Percentiles rank a stretch among this genome's conserved stretches.
phyloP scores from a whole-genome alignment of 257 asterid genomes.

The Solanum phureja region DNA sequence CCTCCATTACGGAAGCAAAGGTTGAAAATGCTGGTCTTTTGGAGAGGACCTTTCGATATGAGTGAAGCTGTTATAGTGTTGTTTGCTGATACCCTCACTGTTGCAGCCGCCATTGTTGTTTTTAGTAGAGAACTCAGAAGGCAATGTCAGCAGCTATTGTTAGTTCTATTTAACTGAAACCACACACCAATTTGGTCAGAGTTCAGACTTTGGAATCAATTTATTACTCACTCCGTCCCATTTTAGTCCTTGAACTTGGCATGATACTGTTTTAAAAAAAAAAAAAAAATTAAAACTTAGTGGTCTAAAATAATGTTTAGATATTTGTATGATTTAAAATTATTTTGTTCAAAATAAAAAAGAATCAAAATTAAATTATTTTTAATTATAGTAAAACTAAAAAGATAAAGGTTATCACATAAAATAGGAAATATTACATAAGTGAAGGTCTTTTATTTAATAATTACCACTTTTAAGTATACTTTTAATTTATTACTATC shows the following conservation, averaged over 20 bases:
- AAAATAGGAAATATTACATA: no score
- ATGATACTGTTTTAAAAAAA: no score
- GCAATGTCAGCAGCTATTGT: not conserved
- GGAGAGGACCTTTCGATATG: slow-evolving; percentile 25
- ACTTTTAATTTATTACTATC: no score
- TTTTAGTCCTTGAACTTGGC: not conserved
- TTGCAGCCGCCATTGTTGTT: slow-evolving; percentile 61
- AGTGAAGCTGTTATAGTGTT: slow-evolving; percentile 37
- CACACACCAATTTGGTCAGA: not conserved
- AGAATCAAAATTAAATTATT: no score
- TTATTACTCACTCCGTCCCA: not conserved
- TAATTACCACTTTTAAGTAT: no score
- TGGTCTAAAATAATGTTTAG: not conserved
- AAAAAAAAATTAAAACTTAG: no score
- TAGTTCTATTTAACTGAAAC: not conserved
- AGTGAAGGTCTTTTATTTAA: no score
- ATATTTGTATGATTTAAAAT: no score
- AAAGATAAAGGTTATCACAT: no score
- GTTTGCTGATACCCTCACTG: slow-evolving; percentile 52
- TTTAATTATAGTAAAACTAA: no score
- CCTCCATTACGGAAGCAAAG: slow-evolving; percentile 12
- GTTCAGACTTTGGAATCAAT: not conserved
- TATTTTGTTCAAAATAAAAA: no score
- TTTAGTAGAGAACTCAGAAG: not conserved
- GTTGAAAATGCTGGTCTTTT: slow-evolving; percentile 22